A percentile compares a stretch with the other conserved stretches of the same genome.
phyloP scores from a whole-genome alignment of 768 basidiomycete species.

The Termitomyces sp. region DNA sequence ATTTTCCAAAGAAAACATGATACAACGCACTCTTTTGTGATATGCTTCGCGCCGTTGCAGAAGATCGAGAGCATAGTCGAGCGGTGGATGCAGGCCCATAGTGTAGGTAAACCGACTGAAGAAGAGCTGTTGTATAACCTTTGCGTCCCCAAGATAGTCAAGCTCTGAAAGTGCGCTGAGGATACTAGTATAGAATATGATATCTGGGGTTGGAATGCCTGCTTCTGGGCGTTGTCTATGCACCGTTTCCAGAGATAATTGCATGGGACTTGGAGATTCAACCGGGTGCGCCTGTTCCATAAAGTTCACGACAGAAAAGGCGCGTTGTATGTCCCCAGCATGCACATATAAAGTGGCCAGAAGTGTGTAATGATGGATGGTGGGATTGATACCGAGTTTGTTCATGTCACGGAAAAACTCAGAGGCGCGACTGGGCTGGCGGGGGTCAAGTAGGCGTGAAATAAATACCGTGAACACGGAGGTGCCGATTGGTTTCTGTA shows the following conservation, averaged over 20 bases:
- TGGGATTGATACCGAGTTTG: constrained; percentile 36
- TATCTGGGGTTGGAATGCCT: constrained; percentile 17
- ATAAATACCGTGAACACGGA: constrained; percentile 52
- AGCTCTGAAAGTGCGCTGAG: constrained; percentile 30
- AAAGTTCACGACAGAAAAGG: constrained; percentile 34
- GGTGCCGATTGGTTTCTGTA: constrained; percentile 20
- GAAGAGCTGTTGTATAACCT: constrained; percentile 22
- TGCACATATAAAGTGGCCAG: constrained; percentile 41
- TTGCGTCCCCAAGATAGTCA: constrained; percentile 21
- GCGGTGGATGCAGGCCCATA: constrained; percentile 13
- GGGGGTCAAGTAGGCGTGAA: constrained; percentile 25
- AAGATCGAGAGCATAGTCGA: constrained; percentile 5
- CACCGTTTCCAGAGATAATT: not conserved
- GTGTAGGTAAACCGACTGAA: constrained; percentile 15
- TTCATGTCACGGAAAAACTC: constrained; percentile 50
- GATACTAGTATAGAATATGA: constrained; percentile 31
- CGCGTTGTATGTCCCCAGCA: constrained; percentile 25
- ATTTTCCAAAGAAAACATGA: not conserved
- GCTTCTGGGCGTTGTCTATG: not conserved
- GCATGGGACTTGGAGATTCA: not conserved
- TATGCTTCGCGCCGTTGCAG: not conserved
- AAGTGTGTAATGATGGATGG: constrained; percentile 42
- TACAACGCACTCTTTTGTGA: not conserved
- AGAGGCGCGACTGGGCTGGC: constrained; percentile 26
- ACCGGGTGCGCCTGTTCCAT: constrained; percentile 25